Conservation (phyloP, 2,329 filamentous ascomycete genomes). For the Penicillium sp. region DNA sequence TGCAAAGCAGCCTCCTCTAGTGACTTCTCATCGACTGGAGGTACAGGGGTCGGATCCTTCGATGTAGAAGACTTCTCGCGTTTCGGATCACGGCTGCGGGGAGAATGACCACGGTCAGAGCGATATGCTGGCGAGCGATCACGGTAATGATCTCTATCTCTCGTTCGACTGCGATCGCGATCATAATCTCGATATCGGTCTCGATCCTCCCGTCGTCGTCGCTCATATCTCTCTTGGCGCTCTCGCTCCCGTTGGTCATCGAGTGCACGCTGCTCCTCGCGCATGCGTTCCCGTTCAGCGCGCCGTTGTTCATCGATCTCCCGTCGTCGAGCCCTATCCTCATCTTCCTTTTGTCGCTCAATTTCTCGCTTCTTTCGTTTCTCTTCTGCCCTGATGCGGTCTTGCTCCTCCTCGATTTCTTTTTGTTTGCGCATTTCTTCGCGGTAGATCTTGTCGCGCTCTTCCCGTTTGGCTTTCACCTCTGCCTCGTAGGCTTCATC, state of each 20-base stretch:
- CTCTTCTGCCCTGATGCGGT: conserved; percentile 43
- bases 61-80: conserved; percentile 32
- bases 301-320: conserved; percentile 50
- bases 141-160: conserved; percentile 32
- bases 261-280: conserved; percentile 52
- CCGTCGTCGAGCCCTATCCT: conserved; percentile 50
- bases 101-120: conserved; percentile 31
- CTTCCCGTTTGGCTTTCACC: conserved; percentile 51
- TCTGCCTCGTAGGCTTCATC: conserved; percentile 60
- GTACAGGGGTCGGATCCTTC: conserved; percentile 34
- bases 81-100: conserved; percentile 31
- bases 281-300: conserved; percentile 50
- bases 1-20: conserved; percentile 56
- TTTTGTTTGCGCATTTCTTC: conserved; percentile 52
- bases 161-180: conserved; percentile 37
- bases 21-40: conserved; percentile 52
- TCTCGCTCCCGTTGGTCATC: conserved; percentile 54
- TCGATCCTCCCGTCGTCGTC: conserved; percentile 45
- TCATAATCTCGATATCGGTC: conserved; percentile 45
- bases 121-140: conserved; percentile 34
- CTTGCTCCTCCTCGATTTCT: conserved; percentile 48
- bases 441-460: conserved; percentile 51
- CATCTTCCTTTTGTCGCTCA: conserved; percentile 44
- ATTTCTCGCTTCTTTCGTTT: conserved; percentile 43
- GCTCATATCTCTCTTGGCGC: conserved; percentile 47